A percentile compares a stretch with the other conserved stretches of the same genome.
Evolutionary conservation across 768 basidiomycete species (phyloP).

Genomic region (Rhizopogon vinicolor): DNA sequence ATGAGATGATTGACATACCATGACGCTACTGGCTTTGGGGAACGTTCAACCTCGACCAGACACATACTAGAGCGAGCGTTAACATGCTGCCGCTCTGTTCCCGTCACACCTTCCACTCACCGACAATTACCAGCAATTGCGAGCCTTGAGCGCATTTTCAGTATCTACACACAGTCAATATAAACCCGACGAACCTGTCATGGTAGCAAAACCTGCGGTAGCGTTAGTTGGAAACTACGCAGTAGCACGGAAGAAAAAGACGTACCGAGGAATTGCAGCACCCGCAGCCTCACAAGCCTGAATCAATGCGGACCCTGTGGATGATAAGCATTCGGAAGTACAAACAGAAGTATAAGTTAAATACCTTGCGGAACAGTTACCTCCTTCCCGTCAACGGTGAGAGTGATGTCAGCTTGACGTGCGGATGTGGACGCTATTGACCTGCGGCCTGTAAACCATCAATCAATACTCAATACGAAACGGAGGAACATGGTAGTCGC

Average conservation of each 20-base stretch:
- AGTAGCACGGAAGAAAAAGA: constrained; percentile 7
- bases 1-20: constrained; percentile 46
- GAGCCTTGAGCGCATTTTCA: constrained; percentile 42
- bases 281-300: constrained; percentile 94
- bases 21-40: constrained; percentile 92
- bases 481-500: background rate
- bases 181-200: constrained; percentile 54
- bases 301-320: constrained; percentile 84
- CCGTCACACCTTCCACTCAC: constrained; percentile 37
- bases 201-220: constrained; percentile 73
- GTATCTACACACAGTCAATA: constrained; percentile 1
- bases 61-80: constrained; percentile 70
- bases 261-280: constrained; percentile 71
- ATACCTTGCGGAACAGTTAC: constrained; percentile 94
- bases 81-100: constrained; percentile 2
- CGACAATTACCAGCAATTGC: constrained; percentile 98
- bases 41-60: constrained; percentile 93
- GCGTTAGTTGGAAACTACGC: constrained; percentile 8
- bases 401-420: constrained; percentile 75
- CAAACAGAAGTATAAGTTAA: constrained; percentile 1
- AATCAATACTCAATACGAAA: constrained; percentile 6
- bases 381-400: constrained; percentile 96
- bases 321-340: constrained; percentile 5
- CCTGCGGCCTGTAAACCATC: constrained; percentile 42
- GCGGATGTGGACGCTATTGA: constrained; percentile 62